Percentiles rank a stretch among this genome's conserved stretches.
Evolutionary conservation across 768 basidiomycete species (phyloP).

Genomic region (Dictyophora rubrovolvata): DNA sequence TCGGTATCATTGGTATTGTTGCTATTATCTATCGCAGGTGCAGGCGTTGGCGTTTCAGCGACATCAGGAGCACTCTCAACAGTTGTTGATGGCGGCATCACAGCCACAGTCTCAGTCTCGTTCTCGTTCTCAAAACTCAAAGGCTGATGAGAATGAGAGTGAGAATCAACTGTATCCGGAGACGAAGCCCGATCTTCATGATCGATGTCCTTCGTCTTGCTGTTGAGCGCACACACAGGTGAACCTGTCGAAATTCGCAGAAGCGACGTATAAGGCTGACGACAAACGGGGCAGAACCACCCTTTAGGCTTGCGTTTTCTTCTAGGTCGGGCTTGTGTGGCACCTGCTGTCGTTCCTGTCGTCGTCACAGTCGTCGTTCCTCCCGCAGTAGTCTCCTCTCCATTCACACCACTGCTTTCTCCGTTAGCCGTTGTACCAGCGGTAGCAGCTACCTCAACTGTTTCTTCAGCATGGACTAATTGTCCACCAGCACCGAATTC

Average conservation of each 20-base stretch:
- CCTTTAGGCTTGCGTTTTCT: constrained; percentile 86
- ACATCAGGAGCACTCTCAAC: background rate
- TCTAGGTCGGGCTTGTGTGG: constrained; percentile 12
- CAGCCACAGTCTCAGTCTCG: background rate
- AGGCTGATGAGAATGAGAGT: background rate
- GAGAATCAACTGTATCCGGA: background rate
- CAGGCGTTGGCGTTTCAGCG: background rate
- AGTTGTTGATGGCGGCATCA: background rate
- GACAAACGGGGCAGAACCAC: constrained; percentile 95
- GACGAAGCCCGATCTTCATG: background rate
- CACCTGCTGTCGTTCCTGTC: constrained; percentile 15
- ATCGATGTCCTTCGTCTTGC: background rate
- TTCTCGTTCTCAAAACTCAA: background rate
- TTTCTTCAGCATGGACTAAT: constrained; percentile 48
- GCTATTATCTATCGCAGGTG: background rate
- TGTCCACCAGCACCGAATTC: constrained; percentile 92
- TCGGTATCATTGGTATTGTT: background rate
- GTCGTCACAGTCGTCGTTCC: constrained; percentile 13
- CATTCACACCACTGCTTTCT: constrained; percentile 8
- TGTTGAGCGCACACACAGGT: constrained; percentile 28
- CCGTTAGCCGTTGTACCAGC: constrained; percentile 18
- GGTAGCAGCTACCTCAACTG: constrained; percentile 17
- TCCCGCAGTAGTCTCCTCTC: constrained; percentile 9
- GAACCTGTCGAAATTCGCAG: constrained; percentile 63
- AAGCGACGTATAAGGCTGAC: constrained; percentile 88